Evolutionary conservation across 176 grass and related monocot species (phyloP).

Genomic region (Stipa capillata): DNA sequence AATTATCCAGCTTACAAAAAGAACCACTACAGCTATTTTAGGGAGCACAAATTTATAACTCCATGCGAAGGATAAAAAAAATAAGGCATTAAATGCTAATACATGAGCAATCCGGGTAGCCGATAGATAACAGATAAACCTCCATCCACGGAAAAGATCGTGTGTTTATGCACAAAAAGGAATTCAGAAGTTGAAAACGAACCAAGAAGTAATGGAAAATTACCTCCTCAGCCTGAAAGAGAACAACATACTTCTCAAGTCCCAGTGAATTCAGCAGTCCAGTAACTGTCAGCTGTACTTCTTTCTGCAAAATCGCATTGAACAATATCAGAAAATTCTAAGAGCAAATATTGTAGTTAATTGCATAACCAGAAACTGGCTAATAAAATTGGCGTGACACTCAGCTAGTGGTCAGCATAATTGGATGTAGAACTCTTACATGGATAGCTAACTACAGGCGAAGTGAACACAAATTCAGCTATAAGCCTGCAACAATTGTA

Average conservation of each 20-base stretch:
- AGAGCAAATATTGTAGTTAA: background rate
- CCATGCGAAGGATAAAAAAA: background rate
- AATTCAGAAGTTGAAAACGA: background rate
- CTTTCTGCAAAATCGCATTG: constrained; percentile 38
- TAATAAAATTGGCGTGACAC: background rate
- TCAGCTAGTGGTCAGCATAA: background rate
- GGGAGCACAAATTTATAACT: background rate
- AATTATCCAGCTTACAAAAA: background rate
- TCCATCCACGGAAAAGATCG: background rate
- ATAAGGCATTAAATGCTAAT: background rate
- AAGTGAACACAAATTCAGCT: background rate
- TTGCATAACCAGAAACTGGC: background rate
- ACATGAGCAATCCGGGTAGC: background rate
- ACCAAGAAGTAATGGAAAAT: background rate
- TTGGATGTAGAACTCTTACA: background rate
- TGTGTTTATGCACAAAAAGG: background rate
- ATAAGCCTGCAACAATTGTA: background rate
- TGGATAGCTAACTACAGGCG: background rate
- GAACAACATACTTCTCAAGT: constrained; percentile 57
- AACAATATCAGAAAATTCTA: background rate
- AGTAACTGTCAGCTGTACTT: constrained; percentile 37
- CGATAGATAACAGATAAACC: background rate
- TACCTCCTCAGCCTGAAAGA: constrained; percentile 89
- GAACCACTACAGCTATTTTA: background rate
- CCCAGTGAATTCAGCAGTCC: constrained; percentile 52